Evolutionary conservation across 192 early-diverging fungal species (phyloP), one percentile per base, ranked within the genome.

Genomic region (Pecoramyces ruminantium): DNA sequence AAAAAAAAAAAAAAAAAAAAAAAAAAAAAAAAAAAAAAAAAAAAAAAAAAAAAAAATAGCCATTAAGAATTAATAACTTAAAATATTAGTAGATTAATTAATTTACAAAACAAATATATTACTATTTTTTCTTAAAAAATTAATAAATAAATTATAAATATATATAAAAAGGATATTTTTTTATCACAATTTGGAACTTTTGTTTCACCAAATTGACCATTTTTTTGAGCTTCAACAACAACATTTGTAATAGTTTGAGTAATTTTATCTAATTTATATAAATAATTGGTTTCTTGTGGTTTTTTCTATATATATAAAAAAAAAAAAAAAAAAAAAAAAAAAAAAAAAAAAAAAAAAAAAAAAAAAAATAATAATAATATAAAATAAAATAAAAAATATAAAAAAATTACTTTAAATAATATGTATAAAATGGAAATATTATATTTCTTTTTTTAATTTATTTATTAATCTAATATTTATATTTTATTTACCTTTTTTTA

Each of bases 211-310:
- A 89, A 83, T 30, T 88, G 83, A 30, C 88, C 89, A 40, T 90
- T 86, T 77, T 93, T 94, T 83, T 96, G 94, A 28, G 90, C 90
- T 29, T 95, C 92, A 78, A 96, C 79, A 12, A 97, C 84, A 0
- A 88, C 88, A 79, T 92, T 91, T 16, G 95, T 92, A 18, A 99
- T 89, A 40, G 93, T 92, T 84, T 92, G 87, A 0, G 95, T 94
- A 13, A 88, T 89, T 40, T 91, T 87, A 81, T 99, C 96, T 80
- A 99, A 88, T 84, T 98, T 95, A 80, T 93, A 92, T 78, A 97
- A 83, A 79, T 97, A 97, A 84, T 97, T 98, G 8, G 95, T 94
- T 79, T 94, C 94, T 27, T 92, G 91, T 1, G 94, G 92, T 0
- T 95, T 95, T 89, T 96, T 98, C 88, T 91, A 81, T 79, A 11